Percentiles rank a stretch among this genome's conserved stretches.
phyloP scores from a whole-genome alignment of 169 alveolate genomes.

The Perkinsus chesapeaki region DNA sequence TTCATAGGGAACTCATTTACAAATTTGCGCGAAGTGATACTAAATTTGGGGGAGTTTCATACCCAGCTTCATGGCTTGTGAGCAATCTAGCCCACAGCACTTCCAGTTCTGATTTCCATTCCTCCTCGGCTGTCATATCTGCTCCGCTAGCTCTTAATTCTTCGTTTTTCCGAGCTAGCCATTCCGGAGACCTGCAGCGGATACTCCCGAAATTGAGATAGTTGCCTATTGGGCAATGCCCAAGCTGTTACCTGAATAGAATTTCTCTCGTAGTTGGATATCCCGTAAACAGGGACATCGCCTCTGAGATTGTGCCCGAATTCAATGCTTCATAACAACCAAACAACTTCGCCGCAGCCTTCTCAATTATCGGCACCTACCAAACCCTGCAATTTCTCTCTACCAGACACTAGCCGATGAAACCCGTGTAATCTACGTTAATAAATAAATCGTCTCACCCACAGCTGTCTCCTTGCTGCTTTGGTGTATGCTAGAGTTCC shows the following conservation, averaged over 20 bases:
- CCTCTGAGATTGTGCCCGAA: slow-evolving; percentile 10
- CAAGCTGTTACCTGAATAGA: neutral
- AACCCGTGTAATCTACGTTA: neutral
- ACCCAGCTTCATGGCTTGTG: slow-evolving; percentile 10
- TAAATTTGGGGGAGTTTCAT: neutral
- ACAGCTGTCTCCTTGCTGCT: slow-evolving; percentile 15
- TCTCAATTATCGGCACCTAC: slow-evolving; percentile 8
- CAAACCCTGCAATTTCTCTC: no score
- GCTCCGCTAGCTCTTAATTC: neutral
- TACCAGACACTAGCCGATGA: neutral
- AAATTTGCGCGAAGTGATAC: neutral
- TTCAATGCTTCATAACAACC: slow-evolving; percentile 14
- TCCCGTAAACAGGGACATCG: slow-evolving; percentile 8
- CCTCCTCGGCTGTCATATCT: neutral
- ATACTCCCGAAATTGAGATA: no score
- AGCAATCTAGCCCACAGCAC: slow-evolving; percentile 13
- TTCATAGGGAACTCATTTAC: no score
- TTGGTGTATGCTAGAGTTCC: neutral
- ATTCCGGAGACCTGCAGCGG: neutral
- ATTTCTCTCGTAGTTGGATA: neutral
- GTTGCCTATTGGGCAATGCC: no score
- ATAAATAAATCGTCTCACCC: neutral
- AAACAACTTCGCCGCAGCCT: slow-evolving; percentile 14
- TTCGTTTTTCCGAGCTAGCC: neutral
- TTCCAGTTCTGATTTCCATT: neutral